These are phyloP conservation scores for Cercospora berteroae DNA, from an alignment of 2,329 filamentous ascomycete species.

Conservation along the genomic window DNA sequence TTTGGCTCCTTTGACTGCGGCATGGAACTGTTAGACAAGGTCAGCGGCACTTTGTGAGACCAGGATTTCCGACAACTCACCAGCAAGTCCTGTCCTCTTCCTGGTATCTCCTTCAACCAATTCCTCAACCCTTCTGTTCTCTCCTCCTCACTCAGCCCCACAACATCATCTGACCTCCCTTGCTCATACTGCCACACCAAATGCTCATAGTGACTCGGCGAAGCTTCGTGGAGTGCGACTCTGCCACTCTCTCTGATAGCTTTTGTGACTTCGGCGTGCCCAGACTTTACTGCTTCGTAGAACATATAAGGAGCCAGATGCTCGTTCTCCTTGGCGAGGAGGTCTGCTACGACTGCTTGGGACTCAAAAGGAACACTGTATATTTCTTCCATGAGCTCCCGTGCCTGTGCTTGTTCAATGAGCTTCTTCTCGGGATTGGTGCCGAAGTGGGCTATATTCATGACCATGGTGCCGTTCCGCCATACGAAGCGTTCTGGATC, in stretches of 20 bases:
- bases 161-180: slow-evolving; percentile 2
- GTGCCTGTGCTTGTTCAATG: not conserved
- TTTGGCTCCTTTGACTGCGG: slow-evolving; percentile 11
- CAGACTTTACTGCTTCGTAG: slow-evolving; percentile 12
- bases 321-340: slow-evolving; percentile 8
- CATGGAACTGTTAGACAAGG: slow-evolving; percentile 8
- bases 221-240: not conserved
- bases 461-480: slow-evolving; percentile 3
- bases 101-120: slow-evolving; percentile 7
- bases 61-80: not conserved
- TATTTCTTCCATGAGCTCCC: slow-evolving; percentile 8
- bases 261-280: slow-evolving; percentile 10
- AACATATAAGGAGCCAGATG: slow-evolving; percentile 13
- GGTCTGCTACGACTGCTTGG: slow-evolving; percentile 6
- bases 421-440: not conserved
- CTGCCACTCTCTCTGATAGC: slow-evolving; percentile 5
- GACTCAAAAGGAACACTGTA: slow-evolving; percentile 2
- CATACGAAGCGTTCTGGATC: not conserved
- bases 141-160: not conserved
- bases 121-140: not conserved
- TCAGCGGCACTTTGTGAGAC: not conserved
- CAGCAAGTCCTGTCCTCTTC: not conserved
- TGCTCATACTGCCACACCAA: not conserved
- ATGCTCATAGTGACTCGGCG: not conserved
- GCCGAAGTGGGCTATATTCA: slow-evolving; percentile 10